phyloP scores from a whole-genome alignment of 352 stramenopile genomes.

The Phytophthora cactorum region DNA sequence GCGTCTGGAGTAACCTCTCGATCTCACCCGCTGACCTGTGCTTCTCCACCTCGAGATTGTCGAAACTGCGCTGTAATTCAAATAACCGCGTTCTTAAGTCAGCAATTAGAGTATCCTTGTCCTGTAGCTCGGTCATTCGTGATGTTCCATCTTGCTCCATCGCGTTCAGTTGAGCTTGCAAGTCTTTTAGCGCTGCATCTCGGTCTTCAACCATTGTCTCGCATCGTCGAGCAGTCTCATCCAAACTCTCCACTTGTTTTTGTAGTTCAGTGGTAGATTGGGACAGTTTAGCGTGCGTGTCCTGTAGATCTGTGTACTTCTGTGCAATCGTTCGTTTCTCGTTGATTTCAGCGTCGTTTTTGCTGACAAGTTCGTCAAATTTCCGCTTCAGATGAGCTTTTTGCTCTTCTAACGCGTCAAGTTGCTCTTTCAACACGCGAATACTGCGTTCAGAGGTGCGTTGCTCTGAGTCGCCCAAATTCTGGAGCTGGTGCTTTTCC shows the following conservation, averaged over 20 bases:
- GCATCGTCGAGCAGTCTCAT: slow-evolving; percentile 15
- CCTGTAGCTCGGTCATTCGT: slow-evolving; percentile 10
- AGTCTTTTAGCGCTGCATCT: slow-evolving; percentile 17
- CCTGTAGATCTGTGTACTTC: slow-evolving; percentile 20
- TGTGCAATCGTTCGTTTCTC: slow-evolving; percentile 22
- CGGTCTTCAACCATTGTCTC: slow-evolving; percentile 14
- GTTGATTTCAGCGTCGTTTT: slow-evolving; percentile 24
- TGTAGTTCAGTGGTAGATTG: slow-evolving; percentile 25
- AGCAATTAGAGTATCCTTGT: slow-evolving; percentile 17
- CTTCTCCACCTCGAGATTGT: slow-evolving; percentile 28
- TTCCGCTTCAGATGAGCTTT: slow-evolving; percentile 35
- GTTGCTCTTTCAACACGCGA: slow-evolving; percentile 40
- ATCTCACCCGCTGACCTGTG: slow-evolving; percentile 21
- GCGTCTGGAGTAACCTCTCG: slow-evolving; percentile 30
- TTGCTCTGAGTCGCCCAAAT: slow-evolving; percentile 43
- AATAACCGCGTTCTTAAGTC: slow-evolving; percentile 9
- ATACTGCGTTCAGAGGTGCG: slow-evolving; percentile 39
- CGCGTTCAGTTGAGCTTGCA: slow-evolving; percentile 11
- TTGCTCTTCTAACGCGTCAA: slow-evolving; percentile 41
- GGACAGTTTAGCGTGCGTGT: slow-evolving; percentile 9
- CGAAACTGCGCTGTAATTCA: slow-evolving; percentile 8
- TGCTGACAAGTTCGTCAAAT: slow-evolving; percentile 28
- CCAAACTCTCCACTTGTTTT: slow-evolving; percentile 16
- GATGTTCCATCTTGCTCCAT: slow-evolving; percentile 16
- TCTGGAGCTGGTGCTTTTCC: slow-evolving; percentile 63